phyloP scores from a whole-genome alignment of 169 alveolate genomes.

The Plasmodium cynomolgi region DNA sequence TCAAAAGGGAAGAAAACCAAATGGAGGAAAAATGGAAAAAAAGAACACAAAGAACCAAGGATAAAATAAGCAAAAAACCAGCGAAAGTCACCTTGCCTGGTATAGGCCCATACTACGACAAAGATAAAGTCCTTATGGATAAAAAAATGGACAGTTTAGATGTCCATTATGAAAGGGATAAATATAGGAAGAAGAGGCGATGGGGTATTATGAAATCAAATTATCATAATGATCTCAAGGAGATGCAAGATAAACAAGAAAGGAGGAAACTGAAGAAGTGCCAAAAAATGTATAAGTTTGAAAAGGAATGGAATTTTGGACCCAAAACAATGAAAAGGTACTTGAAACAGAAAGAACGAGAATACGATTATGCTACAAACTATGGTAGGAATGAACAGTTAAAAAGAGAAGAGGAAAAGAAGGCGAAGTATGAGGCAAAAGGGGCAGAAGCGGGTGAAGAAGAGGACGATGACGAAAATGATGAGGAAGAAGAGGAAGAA shows the following conservation, averaged over 20 bases:
- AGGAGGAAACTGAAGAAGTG: background rate
- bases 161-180: background rate
- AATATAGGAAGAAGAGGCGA: background rate
- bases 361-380: background rate
- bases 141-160: background rate
- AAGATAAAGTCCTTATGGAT: background rate
- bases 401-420: background rate
- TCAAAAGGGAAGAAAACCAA: background rate
- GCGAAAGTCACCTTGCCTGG: background rate
- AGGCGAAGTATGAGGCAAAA: background rate
- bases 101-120: conserved; percentile 3
- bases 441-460: background rate
- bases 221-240: background rate
- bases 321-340: background rate
- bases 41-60: background rate
- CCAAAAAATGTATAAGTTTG: background rate
- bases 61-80: background rate
- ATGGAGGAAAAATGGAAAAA: background rate
- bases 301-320: conserved; percentile 5
- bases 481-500: background rate
- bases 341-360: background rate
- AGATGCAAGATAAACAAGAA: background rate
- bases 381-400: too few species aligned
- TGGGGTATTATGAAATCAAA: background rate
- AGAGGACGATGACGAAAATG: background rate